Evolutionary conservation across 306 rosid species (phyloP).

Genomic region (Oxytropis ochrocephala): DNA sequence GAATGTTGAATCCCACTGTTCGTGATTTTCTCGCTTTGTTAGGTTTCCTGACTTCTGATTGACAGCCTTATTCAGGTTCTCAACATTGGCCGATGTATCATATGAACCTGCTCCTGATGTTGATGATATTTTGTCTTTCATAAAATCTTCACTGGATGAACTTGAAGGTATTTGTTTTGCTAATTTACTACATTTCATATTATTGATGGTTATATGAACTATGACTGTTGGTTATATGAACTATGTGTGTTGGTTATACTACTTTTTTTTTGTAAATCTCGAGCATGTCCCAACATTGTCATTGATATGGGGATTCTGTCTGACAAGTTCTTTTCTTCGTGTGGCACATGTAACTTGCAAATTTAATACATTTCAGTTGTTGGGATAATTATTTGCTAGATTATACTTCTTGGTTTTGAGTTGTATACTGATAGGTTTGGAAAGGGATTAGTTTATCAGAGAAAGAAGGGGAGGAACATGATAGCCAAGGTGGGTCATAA

Average conservation of each 20-base stretch:
- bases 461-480: too few relatives aligned
- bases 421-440: too few relatives aligned
- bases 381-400: background rate
- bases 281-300: background rate
- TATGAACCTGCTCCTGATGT: slow-evolving; percentile 30
- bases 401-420: background rate
- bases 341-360: background rate
- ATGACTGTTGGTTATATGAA: background rate
- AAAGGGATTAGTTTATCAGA: too few relatives aligned
- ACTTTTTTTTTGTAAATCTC: background rate
- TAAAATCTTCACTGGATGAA: slow-evolving; percentile 48
- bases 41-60: slow-evolving; percentile 44
- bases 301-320: slow-evolving; percentile 1
- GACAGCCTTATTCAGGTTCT: slow-evolving; percentile 57
- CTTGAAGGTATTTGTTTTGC: slow-evolving; percentile 55
- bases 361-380: background rate
- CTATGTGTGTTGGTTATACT: background rate
- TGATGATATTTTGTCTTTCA: slow-evolving; percentile 57
- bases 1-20: background rate
- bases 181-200: background rate
- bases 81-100: slow-evolving; percentile 41
- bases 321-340: background rate
- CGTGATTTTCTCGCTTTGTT: slow-evolving; percentile 24
- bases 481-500: too few relatives aligned
- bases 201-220: background rate